These are phyloP conservation scores for Withania somnifera DNA, from an alignment of 305 asterid genomes.

Conservation along the genomic window DNA sequence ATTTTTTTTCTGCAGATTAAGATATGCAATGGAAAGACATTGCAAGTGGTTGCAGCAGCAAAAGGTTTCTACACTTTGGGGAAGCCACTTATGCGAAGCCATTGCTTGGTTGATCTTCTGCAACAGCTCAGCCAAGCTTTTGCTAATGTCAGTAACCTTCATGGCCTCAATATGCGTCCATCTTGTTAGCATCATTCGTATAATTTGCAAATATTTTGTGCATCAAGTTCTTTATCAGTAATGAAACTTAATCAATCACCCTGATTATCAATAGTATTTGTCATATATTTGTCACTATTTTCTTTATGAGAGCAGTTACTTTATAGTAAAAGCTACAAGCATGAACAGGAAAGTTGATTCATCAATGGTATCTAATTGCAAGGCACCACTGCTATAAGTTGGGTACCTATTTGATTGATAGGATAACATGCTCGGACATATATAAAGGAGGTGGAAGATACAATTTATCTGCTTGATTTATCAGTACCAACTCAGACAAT, in stretches of 20 bases:
- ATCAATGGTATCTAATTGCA: neutral
- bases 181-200: neutral
- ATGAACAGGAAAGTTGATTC: neutral
- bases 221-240: neutral
- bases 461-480: neutral
- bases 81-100: slow-evolving; percentile 64
- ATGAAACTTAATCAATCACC: neutral
- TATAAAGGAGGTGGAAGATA: neutral
- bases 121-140: slow-evolving; percentile 99
- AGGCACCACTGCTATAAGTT: neutral
- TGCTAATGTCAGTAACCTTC: slow-evolving; percentile 54
- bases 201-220: neutral
- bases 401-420: neutral
- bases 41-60: slow-evolving; percentile 71
- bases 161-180: neutral
- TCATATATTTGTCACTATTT: neutral
- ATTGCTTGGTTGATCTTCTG: slow-evolving; percentile 96
- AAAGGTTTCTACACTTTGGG: slow-evolving; percentile 86
- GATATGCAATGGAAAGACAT: slow-evolving; percentile 89
- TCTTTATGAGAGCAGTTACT: neutral
- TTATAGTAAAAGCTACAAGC: neutral
- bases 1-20: slow-evolving; percentile 56
- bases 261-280: neutral
- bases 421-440: neutral
- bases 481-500: neutral